phyloP scores from a whole-genome alignment of 306 rosid species.

The Albizia julibrissin region DNA sequence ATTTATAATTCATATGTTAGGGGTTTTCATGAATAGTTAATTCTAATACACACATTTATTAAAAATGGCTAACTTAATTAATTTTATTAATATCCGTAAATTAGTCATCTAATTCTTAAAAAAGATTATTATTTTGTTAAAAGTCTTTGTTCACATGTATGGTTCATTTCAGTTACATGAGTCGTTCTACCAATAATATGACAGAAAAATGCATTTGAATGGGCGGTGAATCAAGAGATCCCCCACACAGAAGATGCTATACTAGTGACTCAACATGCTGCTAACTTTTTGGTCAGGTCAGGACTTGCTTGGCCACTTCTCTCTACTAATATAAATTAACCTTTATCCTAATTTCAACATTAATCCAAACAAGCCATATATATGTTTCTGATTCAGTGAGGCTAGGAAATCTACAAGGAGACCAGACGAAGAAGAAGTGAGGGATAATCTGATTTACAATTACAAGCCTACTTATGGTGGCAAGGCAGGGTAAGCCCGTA shows the following conservation, averaged over 20 bases:
- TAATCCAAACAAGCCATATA: no score
- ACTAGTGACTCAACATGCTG: constrained; percentile 68
- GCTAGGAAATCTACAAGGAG: constrained; percentile 86
- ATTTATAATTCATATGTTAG: no score
- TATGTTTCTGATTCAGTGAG: constrained; percentile 50
- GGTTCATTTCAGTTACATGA: constrained; percentile 3
- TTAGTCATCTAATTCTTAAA: no score
- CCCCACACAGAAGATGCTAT: constrained; percentile 79
- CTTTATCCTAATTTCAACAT: no score
- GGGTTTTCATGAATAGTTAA: no score
- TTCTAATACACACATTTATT: no score
- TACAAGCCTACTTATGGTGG: constrained; percentile 80
- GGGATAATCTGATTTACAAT: constrained; percentile 81
- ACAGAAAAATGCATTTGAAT: constrained; percentile 94
- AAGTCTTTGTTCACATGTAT: no score
- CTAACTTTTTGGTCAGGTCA: constrained; percentile 80
- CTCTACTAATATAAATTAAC: no score
- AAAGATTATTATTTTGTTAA: no score
- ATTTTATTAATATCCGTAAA: no score
- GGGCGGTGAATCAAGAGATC: constrained; percentile 71
- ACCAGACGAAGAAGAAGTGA: constrained; percentile 57
- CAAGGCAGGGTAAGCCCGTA: constrained; percentile 68
- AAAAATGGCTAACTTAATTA: no score
- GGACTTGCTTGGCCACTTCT: no score
- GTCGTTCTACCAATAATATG: constrained; percentile 24